Evolutionary conservation across 306 rosid genomes (phyloP), one percentile per base, ranked within the genome.

Genomic region (Vigna mungo): DNA sequence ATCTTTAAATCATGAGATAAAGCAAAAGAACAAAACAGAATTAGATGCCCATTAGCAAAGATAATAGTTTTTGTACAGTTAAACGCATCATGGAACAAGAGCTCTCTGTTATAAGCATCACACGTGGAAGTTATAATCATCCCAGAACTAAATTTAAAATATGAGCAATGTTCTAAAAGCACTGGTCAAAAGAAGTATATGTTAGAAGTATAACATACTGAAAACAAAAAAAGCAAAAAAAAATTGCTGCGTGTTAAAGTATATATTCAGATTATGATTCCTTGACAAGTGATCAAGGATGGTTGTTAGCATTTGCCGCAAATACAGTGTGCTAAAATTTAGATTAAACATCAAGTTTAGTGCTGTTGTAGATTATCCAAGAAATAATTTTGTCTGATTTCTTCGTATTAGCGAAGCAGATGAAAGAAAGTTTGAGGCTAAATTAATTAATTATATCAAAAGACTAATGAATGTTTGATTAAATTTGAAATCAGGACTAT

Each of bases 21-120:
- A 77, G 78, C 71, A 69, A 75, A 83, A 43, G 78, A 83, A 67
- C 34, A 68, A 54, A 67, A 61, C 83, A 73, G 83, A 84, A 86
- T 67, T 59, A 75, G 84, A 67, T 68, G 56, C 82, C 49, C 70
- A 53, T 74, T 14, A 60, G 37, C 71, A 27, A 77, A 72, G 80
- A 56, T 9, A 73, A 55, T 47, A 62, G 65, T 68, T 30, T 32
- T 68, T 74, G 53, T 60, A 61, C 37, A 48, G 72, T 55, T 60
- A 20, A 30, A 56, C 72, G 80, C 67, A 65, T 32, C 73, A 65
- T 16, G 53, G 71, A 54, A 51, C 62, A 71, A 41, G 4, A 64
- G 15, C n/a, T 36, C 41, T 55, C 58, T 68, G 25, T 56, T 44
- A 44, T 23, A 11, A 61, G 15, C 43, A 54, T 43, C 27, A 77